phyloP scores from a whole-genome alignment of 2,329 filamentous ascomycete species.

The Diaporthe longicolla region DNA sequence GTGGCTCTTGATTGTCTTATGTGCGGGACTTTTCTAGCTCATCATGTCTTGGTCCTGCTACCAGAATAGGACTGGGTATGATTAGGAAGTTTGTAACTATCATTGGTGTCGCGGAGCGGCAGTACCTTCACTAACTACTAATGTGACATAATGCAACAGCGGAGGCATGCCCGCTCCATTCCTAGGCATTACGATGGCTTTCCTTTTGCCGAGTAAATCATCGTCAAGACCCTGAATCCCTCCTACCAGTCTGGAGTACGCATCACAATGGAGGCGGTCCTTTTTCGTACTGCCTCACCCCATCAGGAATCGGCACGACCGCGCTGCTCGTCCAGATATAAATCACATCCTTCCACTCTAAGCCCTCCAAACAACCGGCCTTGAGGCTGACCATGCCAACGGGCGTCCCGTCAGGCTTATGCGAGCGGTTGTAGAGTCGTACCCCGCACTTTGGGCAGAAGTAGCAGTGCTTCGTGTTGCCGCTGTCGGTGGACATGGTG shows the following conservation, averaged over 20 bases:
- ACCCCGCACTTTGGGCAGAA: conserved; percentile 55
- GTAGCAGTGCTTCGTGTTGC: conserved; percentile 53
- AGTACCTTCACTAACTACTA: background rate
- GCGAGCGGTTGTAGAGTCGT: conserved; percentile 62
- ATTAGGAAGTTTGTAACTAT: too few relatives aligned
- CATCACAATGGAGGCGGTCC: background rate
- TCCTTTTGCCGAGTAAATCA: background rate
- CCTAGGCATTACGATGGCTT: background rate
- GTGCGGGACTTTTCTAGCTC: too few relatives aligned
- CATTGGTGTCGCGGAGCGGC: background rate
- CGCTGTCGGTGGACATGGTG: conserved; percentile 49
- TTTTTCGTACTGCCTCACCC: conserved; percentile 38
- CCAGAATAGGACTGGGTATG: too few relatives aligned
- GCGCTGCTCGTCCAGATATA: conserved; percentile 64
- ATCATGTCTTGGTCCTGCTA: too few relatives aligned
- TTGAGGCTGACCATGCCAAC: conserved; percentile 59
- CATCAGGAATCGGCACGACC: conserved; percentile 59
- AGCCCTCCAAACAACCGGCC: conserved; percentile 59
- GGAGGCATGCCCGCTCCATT: background rate
- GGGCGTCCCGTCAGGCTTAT: conserved; percentile 55
- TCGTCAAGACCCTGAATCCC: background rate
- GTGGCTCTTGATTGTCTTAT: too few relatives aligned
- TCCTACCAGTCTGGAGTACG: background rate
- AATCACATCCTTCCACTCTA: conserved; percentile 56
- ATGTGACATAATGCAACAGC: background rate